Conservation (phyloP, 306 rosid species). For the Macrotyloma uniflorum region DNA sequence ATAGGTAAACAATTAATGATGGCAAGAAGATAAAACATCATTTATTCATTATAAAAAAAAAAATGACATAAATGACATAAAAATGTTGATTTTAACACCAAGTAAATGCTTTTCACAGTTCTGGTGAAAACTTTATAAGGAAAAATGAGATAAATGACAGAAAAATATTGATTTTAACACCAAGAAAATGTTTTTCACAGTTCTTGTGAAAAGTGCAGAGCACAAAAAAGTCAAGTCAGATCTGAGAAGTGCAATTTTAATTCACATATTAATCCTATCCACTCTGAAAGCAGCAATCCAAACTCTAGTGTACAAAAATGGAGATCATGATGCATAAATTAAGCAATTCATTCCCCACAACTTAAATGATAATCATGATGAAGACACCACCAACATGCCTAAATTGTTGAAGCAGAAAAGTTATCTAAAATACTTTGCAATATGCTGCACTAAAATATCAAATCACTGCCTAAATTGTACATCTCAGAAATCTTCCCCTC, state of each 20-base stretch:
- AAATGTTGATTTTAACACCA: background rate
- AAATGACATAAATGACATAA: background rate
- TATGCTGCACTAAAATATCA: background rate
- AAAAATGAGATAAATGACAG: background rate
- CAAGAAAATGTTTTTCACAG: background rate
- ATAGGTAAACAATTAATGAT: background rate
- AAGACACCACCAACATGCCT: background rate
- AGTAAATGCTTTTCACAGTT: background rate
- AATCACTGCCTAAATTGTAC: background rate
- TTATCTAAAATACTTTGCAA: background rate
- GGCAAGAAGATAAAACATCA: background rate
- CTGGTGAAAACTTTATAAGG: background rate
- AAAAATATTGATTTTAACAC: background rate
- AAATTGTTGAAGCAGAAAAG: constrained; percentile 10
- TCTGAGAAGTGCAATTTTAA: background rate
- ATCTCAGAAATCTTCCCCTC: background rate
- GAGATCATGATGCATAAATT: background rate
- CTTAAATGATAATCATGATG: background rate
- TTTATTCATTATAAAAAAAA: background rate
- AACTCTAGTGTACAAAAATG: background rate
- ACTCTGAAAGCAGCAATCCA: background rate
- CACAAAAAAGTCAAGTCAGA: background rate
- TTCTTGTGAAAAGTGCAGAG: background rate
- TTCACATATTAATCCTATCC: background rate
- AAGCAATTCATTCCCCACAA: background rate